Percentiles rank a stretch among this genome's conserved stretches.
These are phyloP conservation scores for Parsonsia alboflavescens DNA, from an alignment of 257 asterid genomes.

Conservation along the genomic window DNA sequence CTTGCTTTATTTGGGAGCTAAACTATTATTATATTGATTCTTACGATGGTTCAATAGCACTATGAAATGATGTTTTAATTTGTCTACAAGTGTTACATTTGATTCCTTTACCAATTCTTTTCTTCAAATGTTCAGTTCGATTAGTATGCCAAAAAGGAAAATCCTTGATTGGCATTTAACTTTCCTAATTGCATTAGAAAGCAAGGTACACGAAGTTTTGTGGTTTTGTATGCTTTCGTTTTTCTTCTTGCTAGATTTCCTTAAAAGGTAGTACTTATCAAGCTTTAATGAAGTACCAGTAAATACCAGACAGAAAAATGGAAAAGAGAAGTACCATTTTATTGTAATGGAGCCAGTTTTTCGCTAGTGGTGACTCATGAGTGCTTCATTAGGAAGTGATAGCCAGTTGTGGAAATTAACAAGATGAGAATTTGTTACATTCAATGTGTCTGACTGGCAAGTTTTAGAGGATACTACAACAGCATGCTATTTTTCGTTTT, in stretches of 20 bases:
- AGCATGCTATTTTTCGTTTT: background rate
- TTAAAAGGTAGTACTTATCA: background rate
- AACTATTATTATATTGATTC: background rate
- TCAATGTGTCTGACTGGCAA: background rate
- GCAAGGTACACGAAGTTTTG: background rate
- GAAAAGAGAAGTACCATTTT: background rate
- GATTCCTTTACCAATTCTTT: background rate
- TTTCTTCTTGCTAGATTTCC: background rate
- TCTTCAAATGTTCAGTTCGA: background rate
- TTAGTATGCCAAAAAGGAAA: background rate
- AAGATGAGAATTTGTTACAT: background rate
- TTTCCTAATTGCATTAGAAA: background rate
- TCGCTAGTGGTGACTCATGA: background rate
- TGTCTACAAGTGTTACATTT: background rate
- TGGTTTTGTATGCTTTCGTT: conserved; percentile 5
- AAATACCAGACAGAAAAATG: too few relatives aligned
- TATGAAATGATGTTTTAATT: background rate
- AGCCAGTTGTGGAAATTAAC: background rate
- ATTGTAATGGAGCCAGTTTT: background rate
- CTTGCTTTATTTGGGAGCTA: background rate
- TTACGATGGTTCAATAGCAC: background rate
- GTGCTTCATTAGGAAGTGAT: background rate
- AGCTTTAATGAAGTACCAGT: background rate
- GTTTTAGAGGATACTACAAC: background rate
- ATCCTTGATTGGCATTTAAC: background rate